These are phyloP conservation scores for Luzula sylvatica DNA, from an alignment of 176 grass and related monocot species.

Conservation along the genomic window DNA sequence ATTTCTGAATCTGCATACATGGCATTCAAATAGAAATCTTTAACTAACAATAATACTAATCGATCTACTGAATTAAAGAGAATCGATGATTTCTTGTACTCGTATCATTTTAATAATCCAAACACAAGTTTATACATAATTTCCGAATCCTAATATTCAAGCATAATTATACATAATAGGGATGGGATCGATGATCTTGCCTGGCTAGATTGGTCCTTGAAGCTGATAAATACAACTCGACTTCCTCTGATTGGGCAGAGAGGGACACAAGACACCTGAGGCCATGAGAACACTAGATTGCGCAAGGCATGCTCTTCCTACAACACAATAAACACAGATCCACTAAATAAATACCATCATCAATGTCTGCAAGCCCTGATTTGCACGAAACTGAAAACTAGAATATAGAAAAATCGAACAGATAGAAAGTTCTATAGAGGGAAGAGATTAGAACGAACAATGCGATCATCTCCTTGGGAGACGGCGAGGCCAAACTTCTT, in stretches of 20 bases:
- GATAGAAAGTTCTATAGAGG: not conserved
- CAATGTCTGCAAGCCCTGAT: too few species aligned
- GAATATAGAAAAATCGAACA: conserved; percentile 1
- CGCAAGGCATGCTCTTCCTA: conserved; percentile 87
- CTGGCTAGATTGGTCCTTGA: conserved; percentile 57
- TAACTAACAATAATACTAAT: conserved; percentile 4
- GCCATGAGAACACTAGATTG: conserved; percentile 74
- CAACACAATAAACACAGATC: conserved; percentile 4
- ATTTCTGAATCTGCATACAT: conserved; percentile 70
- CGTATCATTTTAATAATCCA: not conserved
- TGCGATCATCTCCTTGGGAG: conserved; percentile 13
- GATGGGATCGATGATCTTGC: conserved; percentile 28
- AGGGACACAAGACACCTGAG: conserved; percentile 66
- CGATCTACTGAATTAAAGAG: too few species aligned
- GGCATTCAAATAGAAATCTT: conserved; percentile 16
- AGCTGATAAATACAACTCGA: conserved; percentile 69
- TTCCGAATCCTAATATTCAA: not conserved
- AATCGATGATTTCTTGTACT: not conserved
- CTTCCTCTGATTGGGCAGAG: conserved; percentile 68
- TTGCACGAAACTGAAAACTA: not conserved
- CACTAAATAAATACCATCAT: not conserved
- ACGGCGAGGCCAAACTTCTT: not conserved
- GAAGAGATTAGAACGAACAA: not conserved
- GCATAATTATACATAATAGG: not conserved
- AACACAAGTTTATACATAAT: not conserved